Conservation (phyloP, 176 grass and related monocot species). For the Aegilops bicornis region DNA sequence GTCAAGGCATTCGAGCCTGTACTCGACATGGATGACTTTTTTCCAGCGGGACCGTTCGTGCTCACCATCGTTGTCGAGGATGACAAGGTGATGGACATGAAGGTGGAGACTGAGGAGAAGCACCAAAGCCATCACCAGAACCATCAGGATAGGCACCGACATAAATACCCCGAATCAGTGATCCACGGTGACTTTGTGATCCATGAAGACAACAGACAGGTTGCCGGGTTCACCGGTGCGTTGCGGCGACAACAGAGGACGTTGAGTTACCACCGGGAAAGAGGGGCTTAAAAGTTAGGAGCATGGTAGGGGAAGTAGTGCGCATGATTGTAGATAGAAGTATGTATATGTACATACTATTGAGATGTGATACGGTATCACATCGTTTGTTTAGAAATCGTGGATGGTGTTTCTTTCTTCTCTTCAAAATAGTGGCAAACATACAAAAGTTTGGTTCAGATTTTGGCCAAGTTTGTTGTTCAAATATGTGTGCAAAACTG, state of each 20-base stretch:
- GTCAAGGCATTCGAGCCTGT: conserved; percentile 59
- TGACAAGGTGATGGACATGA: conserved; percentile 38
- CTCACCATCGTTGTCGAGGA: conserved; percentile 61
- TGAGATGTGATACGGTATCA: conserved; percentile 37
- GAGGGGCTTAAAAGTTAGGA: conserved; percentile 41
- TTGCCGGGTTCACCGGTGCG: conserved; percentile 14
- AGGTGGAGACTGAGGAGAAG: conserved; percentile 34
- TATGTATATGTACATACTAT: not conserved
- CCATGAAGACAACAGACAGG: not conserved
- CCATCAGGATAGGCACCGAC: conserved; percentile 59
- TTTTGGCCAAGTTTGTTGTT: conserved; percentile 20
- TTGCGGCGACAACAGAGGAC: conserved; percentile 39
- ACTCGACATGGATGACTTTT: conserved; percentile 55
- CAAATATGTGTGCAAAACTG: conserved; percentile 9
- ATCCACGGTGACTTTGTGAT: conserved; percentile 54
- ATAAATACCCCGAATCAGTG: conserved; percentile 51
- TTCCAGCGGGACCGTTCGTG: conserved; percentile 44
- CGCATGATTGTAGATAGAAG: not conserved
- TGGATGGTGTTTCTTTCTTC: conserved; percentile 9
- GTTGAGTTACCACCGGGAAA: conserved; percentile 39
- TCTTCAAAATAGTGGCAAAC: conserved; percentile 14
- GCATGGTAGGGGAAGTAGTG: not conserved
- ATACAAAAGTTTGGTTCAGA: conserved; percentile 22
- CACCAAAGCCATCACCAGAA: conserved; percentile 19
- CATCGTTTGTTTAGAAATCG: conserved; percentile 5